phyloP scores from a whole-genome alignment of 495 filamentous ascomycete genomes.

The Neurospora africana region DNA sequence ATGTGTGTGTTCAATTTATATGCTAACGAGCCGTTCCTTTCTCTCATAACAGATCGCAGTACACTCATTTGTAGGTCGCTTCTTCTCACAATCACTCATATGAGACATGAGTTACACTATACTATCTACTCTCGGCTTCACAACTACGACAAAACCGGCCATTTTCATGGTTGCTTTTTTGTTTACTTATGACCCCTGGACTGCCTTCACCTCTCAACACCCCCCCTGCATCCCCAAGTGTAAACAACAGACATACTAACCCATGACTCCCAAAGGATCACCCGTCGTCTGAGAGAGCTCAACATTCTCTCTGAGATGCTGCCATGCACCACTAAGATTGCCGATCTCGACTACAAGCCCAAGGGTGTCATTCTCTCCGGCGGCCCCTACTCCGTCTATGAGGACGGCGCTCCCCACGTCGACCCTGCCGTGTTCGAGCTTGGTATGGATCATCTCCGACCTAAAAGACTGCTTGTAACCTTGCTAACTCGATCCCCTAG shows the following conservation, averaged over 20 bases:
- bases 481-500: not conserved
- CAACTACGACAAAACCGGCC: not conserved
- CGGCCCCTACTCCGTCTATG: constrained; percentile 26
- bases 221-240: not conserved
- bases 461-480: not conserved
- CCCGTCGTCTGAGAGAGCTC: constrained; percentile 63
- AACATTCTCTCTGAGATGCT: constrained; percentile 89
- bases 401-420: constrained; percentile 30
- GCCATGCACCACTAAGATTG: constrained; percentile 79
- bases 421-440: constrained; percentile 74
- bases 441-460: constrained; percentile 45
- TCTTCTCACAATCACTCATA: not conserved
- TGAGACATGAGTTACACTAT: not conserved
- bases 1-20: not conserved
- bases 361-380: constrained; percentile 74
- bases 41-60: not conserved
- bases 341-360: constrained; percentile 68
- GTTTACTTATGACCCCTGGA: not conserved
- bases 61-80: not conserved
- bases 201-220: not conserved
- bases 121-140: not conserved
- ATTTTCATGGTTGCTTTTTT: not conserved
- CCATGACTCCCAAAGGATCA: constrained; percentile 33
- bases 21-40: not conserved
- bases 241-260: not conserved